phyloP scores from a whole-genome alignment of 1,139 yeast genomes.

The Kodamaea sp. region DNA sequence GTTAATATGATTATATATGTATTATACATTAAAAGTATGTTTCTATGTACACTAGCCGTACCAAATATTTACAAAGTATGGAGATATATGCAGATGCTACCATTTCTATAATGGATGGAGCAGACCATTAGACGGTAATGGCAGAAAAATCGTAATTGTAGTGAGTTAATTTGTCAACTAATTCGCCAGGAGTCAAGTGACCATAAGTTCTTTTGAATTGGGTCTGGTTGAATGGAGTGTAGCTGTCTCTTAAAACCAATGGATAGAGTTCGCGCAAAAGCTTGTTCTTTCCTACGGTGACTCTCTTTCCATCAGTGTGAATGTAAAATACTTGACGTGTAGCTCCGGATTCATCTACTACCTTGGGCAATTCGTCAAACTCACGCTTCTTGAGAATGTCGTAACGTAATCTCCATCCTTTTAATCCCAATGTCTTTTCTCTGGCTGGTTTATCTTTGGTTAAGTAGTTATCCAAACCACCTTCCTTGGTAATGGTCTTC shows the following conservation, averaged over 20 bases:
- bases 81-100: slow-evolving; percentile 1
- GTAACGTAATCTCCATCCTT: slow-evolving; percentile 88
- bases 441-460: slow-evolving; percentile 86
- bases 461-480: slow-evolving; percentile 88
- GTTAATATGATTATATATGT: too few relatives aligned
- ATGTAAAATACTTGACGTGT: slow-evolving; percentile 50
- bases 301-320: slow-evolving; percentile 46
- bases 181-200: slow-evolving; percentile 40
- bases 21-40: too few relatives aligned
- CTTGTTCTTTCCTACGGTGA: slow-evolving; percentile 65
- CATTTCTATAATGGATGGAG: neutral
- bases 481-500: slow-evolving; percentile 85
- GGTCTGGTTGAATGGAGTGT: slow-evolving; percentile 45
- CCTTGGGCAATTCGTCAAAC: slow-evolving; percentile 24
- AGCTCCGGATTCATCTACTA: slow-evolving; percentile 29
- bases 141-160: slow-evolving; percentile 36
- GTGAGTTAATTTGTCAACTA: slow-evolving; percentile 39
- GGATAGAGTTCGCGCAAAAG: slow-evolving; percentile 57
- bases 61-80: neutral
- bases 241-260: slow-evolving; percentile 49
- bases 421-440: slow-evolving; percentile 86
- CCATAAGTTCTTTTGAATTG: slow-evolving; percentile 45
- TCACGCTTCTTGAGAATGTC: slow-evolving; percentile 52
- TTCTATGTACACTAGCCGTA: slow-evolving; percentile 6
- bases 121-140: slow-evolving; percentile 20